Evolutionary conservation across 441 rosid species (phyloP), one percentile per base, ranked within the genome.

Genomic region (Erodium trifolium): DNA sequence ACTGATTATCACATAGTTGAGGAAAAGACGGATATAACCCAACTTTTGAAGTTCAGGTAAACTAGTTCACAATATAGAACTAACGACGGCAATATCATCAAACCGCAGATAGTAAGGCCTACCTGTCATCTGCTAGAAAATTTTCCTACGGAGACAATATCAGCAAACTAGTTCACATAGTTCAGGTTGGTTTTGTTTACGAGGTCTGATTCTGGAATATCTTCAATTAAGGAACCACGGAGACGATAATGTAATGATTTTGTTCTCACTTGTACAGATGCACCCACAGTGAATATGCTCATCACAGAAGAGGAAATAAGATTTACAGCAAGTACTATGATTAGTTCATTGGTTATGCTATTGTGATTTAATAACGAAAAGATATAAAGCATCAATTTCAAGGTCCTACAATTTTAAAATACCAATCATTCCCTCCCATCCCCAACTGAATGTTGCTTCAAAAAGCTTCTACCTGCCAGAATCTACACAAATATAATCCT

Each of bases 401-500:
- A 47, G 55, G 14, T n/a, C 55, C 3, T 12, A 13, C 55, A 47
- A 5, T 47, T 13, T 2, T 5, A 47, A 45, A 12, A n/a, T 47
- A 47, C 16, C 3, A 47, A 47, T 23, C 27, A 37, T 2, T 3
- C 8, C 4, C 43, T n/a, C 55, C 55, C 5, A 47, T 23, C 55
- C 55, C 55, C 55, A 47, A 47, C 55, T 47, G 55, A 47, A 12
- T 47, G 55, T n/a, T 47, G 55, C 55, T 47, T 47, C 55, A 47
- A 16, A 47, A 47, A 47, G n/a, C 14, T 11, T 47, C 43, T 37
- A 37, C 43, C 43, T 37, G 7, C 43, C 43, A 37, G 6, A 37
- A 37, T 37, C 43, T 37, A 37, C 43, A 47, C 14, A 13, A 13
- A 47, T 47, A 47, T 4, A 47, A 47, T 12, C 55, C 5, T 11